phyloP scores from a whole-genome alignment of 169 alveolate genomes.

The Eimeria maxima region DNA sequence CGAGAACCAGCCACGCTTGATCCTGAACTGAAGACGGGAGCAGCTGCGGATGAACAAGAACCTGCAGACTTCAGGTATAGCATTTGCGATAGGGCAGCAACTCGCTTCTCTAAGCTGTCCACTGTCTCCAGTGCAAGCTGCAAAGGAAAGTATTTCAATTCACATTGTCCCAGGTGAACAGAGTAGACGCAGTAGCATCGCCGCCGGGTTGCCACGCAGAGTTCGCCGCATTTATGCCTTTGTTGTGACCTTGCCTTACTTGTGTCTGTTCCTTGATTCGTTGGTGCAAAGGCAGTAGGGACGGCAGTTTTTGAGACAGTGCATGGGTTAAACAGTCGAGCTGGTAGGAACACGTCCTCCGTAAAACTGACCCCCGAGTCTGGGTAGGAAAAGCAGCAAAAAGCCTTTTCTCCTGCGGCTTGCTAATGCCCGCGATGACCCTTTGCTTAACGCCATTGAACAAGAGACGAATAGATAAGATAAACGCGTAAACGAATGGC shows the following conservation, averaged over 20 bases:
- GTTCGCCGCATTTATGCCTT: no score
- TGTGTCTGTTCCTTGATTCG: constrained; percentile 56
- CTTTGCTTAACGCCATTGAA: not conserved
- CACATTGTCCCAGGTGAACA: no score
- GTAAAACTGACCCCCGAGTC: constrained; percentile 26
- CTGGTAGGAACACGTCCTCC: constrained; percentile 40
- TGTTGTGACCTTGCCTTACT: not conserved
- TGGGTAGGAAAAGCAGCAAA: not conserved
- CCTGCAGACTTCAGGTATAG: constrained; percentile 18
- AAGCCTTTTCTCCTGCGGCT: not conserved
- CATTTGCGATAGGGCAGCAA: constrained; percentile 42
- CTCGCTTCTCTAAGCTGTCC: constrained; percentile 32
- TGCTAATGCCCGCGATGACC: not conserved
- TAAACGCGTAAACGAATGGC: not conserved
- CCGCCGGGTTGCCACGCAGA: no score
- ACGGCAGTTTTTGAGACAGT: constrained; percentile 36
- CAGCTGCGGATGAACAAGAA: not conserved
- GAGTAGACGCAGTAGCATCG: no score
- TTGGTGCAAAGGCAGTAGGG: constrained; percentile 39
- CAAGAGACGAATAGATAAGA: not conserved
- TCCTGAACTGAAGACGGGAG: not conserved
- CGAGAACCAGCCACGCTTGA: not conserved
- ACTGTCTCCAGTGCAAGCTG: constrained; percentile 63
- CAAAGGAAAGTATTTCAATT: not conserved
- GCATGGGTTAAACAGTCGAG: constrained; percentile 44